Conservation (phyloP, 352 stramenopile species). For the Phytophthora palmivora region DNA sequence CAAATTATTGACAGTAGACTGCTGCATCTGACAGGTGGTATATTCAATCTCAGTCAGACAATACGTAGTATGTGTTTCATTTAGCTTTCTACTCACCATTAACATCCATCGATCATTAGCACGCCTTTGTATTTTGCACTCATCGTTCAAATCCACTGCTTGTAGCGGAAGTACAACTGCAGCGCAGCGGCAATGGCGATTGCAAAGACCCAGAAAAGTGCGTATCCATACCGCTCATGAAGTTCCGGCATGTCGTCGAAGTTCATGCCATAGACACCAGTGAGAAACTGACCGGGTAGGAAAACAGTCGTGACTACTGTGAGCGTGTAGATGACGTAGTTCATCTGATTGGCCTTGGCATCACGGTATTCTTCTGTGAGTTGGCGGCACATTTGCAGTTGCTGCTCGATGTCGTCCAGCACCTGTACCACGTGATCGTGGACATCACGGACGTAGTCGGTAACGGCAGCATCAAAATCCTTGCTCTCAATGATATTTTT, state of each 20-base stretch:
- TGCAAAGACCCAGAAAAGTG: slow-evolving; percentile 83
- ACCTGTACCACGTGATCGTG: slow-evolving; percentile 85
- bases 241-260: slow-evolving; percentile 92
- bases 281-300: slow-evolving; percentile 88
- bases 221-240: slow-evolving; percentile 81
- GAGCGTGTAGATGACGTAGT: slow-evolving; percentile 92
- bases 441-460: slow-evolving; percentile 86
- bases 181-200: slow-evolving; percentile 68
- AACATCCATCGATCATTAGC: too few relatives aligned
- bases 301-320: slow-evolving; percentile 92
- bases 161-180: slow-evolving; percentile 87
- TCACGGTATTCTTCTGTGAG: slow-evolving; percentile 87
- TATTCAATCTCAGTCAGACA: too few relatives aligned
- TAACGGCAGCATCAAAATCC: slow-evolving; percentile 81
- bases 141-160: slow-evolving; percentile 79
- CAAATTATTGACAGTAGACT: too few relatives aligned
- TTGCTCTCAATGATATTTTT: slow-evolving; percentile 87
- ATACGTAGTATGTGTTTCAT: too few relatives aligned
- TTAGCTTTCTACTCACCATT: too few relatives aligned
- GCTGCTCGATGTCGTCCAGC: slow-evolving; percentile 84
- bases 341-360: slow-evolving; percentile 86
- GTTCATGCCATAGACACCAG: slow-evolving; percentile 92
- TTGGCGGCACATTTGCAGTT: slow-evolving; percentile 81
- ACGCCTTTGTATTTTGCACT: slow-evolving; percentile 5
- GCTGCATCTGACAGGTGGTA: too few relatives aligned